phyloP scores from a whole-genome alignment of 768 basidiomycete species.

The Xerocomus potaroensis region DNA sequence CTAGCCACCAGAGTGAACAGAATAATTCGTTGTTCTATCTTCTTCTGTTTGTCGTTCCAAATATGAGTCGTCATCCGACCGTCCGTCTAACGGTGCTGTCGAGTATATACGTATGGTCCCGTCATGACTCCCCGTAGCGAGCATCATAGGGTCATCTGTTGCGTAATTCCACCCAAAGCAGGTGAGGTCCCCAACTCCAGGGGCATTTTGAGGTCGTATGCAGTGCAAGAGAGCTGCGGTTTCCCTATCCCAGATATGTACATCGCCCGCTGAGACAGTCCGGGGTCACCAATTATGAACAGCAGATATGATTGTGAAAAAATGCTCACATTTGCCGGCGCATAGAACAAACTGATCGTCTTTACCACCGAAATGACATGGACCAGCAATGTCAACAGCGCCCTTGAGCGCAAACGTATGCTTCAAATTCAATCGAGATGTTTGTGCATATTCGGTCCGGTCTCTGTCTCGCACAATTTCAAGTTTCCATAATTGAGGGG shows the following conservation, averaged over 20 bases:
- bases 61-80: constrained; percentile 24
- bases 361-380: constrained; percentile 78
- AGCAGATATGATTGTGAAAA: not conserved
- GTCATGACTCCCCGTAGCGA: constrained; percentile 75
- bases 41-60: constrained; percentile 22
- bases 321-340: constrained; percentile 60
- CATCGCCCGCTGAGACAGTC: constrained; percentile 59
- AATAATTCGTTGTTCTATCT: constrained; percentile 22
- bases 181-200: constrained; percentile 62
- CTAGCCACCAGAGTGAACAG: constrained; percentile 27
- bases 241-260: constrained; percentile 85
- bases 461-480: constrained; percentile 54
- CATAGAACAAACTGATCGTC: constrained; percentile 77
- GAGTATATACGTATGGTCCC: constrained; percentile 76
- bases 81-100: constrained; percentile 29
- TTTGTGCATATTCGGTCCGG: constrained; percentile 34
- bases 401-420: constrained; percentile 74
- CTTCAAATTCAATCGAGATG: constrained; percentile 37
- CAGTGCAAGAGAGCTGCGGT: constrained; percentile 69
- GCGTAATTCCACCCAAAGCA: constrained; percentile 78
- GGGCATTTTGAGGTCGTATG: constrained; percentile 50
- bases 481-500: constrained; percentile 77
- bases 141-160: constrained; percentile 45
- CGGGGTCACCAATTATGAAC: not conserved
- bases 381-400: constrained; percentile 70